Evolutionary conservation across 768 basidiomycete genomes (phyloP).

Genomic region (Serendipita indica): DNA sequence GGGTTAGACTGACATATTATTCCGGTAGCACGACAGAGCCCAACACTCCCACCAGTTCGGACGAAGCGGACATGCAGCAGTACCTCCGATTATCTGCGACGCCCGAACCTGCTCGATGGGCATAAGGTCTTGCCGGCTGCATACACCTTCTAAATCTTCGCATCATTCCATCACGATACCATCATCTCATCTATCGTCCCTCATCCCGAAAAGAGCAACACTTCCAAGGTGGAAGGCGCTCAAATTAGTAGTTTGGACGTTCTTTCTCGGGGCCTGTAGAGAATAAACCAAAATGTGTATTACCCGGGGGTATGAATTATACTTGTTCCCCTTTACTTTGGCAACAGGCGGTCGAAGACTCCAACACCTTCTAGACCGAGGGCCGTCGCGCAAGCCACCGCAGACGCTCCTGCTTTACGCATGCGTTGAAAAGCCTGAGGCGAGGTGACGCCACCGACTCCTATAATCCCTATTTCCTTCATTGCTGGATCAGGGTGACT

Average conservation of each 20-base stretch:
- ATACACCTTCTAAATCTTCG: not conserved
- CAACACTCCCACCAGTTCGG: not conserved
- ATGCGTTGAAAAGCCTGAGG: conserved; percentile 48
- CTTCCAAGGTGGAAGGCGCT: not conserved
- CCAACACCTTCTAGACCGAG: conserved; percentile 29
- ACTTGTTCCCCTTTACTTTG: conserved; percentile 11
- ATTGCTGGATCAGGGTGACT: conserved; percentile 29
- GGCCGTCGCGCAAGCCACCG: conserved; percentile 49
- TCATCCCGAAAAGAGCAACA: not conserved
- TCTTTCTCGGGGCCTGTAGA: too few relatives aligned
- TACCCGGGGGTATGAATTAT: not conserved
- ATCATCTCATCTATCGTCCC: not conserved
- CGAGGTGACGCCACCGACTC: conserved; percentile 68
- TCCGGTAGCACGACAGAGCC: not conserved
- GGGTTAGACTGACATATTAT: not conserved
- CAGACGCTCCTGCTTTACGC: conserved; percentile 55
- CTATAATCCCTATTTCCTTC: conserved; percentile 44
- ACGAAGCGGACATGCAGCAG: conserved; percentile 6
- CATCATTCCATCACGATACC: not conserved
- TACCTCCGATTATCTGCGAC: conserved; percentile 1
- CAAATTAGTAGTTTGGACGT: too few relatives aligned
- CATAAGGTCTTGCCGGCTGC: not conserved
- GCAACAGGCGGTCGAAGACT: conserved; percentile 22
- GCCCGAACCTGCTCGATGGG: not conserved
- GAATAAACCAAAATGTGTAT: too few relatives aligned